Base-by-base conservation (phyloP, 257 asterid genomes). In the Galeopsis tetrahit region DNA sequence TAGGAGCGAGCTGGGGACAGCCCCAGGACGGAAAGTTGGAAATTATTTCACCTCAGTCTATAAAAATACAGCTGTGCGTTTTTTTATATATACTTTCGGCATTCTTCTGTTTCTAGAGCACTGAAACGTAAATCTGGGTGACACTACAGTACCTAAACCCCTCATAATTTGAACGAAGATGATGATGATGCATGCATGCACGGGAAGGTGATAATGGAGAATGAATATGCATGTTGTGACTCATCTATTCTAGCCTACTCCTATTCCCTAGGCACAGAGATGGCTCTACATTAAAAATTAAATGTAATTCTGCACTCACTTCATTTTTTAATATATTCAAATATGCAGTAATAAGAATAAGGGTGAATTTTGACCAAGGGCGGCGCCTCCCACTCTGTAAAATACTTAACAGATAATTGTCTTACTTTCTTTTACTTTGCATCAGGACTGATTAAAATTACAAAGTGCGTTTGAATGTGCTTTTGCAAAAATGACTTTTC, bases 241-340 rank as follows among this genome's bases (percentile, higher is more conserved):
- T 84, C 84, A 76, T 75, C 46, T 57, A 60, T 53, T 75, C 84
- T 73, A 75, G 15, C 77, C 82, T 75, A 75, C 40, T 75, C 15
- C 64, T 55, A 71, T 35, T 70, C 70, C 75, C 71, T 51, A 60
- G 73, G 70, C 40, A 56, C 35, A 67, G 73, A 56, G 51, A n/a
- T 52, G 70, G 61, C 59, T 40, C 75, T 63, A 68, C 7, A 64
- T 35, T 76, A 68, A 32, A 14, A 49, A 40, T 10, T 55, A 55
- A 55, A 67, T 36, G 46, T 38, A 2, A 42, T 51, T 66, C 63
- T 10, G 51, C 32, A 57, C 51, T 38, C 15, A 10, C 6, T 14
- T 39, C n/a, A 40, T 39, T 38, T 63, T 44, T 40, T n/a, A 13
- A 35, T 11, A 4, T 6, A 48, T 6, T 14, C 13, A 49, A 4